Base-by-base conservation (phyloP, 768 basidiomycete species). In the Wakefieldia striispora region DNA sequence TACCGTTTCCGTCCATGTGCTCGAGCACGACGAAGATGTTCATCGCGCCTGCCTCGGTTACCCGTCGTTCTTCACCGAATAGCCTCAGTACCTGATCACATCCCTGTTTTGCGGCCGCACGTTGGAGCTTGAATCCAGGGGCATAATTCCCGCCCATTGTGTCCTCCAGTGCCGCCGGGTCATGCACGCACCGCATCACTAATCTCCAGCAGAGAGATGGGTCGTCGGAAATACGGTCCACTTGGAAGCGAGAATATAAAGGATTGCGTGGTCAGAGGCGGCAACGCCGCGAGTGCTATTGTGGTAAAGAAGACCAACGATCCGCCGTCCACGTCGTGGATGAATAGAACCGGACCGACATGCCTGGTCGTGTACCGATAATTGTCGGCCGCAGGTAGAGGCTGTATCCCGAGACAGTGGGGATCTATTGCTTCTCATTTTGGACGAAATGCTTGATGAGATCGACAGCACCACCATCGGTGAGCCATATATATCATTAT, bases 331-430 rank as follows among this genome's bases (percentile, higher is more conserved):
- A n/a, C 14, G 4, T 17, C n/a, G 12, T 13, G 34, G 4, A 21
- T 20, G 6, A 9, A 44, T 17, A 9, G 16, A 26, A 33, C 14
- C 9, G 38, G 23, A 19, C 10, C 16, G 23, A 54, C 63, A n/a
- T 55, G 71, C 73, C 62, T 23, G 72, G 50, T 9, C 74, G 68
- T 1, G 75, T 76, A 19, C 72, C 76, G 49, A 78, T 86, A 61
- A 90, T 69, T 6, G 84, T 92, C 20, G 91, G 87, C 40, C 94
- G 84, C 56, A 97, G 80, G 73, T 95, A 97, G 31, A 97, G 73
- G 49, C 86, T 90, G 66, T 90, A 82, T 13, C 87, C 92, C 2
- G 80, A 74, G 12, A 73, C 66, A 2, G 72, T 69, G 3, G 93
- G 94, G 27, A 97, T 91, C 93, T 93, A 97, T 11, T 85, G 80